Conservation (phyloP, 2,329 filamentous ascomycete genomes). For the Aspergillus sp. region DNA sequence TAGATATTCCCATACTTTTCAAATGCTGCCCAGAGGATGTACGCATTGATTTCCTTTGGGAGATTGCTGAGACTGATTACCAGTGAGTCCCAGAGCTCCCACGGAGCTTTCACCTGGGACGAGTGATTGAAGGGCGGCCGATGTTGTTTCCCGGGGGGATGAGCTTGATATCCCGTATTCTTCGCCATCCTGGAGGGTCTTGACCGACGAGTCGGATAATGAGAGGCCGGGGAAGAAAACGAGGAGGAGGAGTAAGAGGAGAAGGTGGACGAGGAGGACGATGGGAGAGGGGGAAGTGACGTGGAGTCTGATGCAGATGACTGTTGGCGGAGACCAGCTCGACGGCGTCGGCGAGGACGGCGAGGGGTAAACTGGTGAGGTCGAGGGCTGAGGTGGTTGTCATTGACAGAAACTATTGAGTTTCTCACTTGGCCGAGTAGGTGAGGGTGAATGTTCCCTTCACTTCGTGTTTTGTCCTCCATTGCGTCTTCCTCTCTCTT, state of each 20-base stretch:
- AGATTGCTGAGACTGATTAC: conserved; percentile 35
- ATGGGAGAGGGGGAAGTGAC: background rate
- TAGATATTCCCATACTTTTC: conserved; percentile 52
- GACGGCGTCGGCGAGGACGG: too few species aligned
- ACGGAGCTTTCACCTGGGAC: conserved; percentile 24
- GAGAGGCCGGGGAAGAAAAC: background rate
- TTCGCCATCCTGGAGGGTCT: background rate
- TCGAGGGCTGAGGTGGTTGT: background rate
- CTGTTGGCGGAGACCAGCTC: background rate
- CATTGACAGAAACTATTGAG: background rate
- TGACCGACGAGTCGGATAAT: background rate
- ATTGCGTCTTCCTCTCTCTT: too few species aligned
- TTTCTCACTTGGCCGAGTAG: too few species aligned
- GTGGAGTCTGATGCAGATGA: background rate
- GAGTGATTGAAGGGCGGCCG: conserved; percentile 1
- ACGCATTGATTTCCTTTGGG: conserved; percentile 35
- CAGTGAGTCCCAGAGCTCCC: conserved; percentile 41
- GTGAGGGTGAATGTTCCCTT: too few species aligned
- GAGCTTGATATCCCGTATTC: background rate
- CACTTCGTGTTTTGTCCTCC: too few species aligned
- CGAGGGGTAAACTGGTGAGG: background rate
- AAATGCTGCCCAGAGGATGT: conserved; percentile 54
- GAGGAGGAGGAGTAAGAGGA: conserved; percentile 2
- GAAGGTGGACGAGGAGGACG: conserved; percentile 5
- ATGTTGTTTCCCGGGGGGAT: background rate